Evolutionary conservation across 352 stramenopile species (phyloP).

Genomic region (Globisporangium viniferum): DNA sequence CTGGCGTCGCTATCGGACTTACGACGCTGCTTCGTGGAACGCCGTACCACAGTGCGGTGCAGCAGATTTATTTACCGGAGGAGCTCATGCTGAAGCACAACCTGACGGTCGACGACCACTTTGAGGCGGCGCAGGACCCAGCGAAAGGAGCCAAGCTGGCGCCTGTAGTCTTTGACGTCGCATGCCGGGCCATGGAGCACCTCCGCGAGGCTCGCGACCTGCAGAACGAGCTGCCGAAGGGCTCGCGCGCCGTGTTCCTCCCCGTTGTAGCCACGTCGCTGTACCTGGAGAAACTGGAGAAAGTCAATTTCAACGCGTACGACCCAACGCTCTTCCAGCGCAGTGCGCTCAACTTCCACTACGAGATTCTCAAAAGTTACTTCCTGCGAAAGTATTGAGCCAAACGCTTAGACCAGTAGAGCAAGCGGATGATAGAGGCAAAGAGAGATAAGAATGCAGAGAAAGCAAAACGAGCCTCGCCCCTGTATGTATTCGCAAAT

Average conservation of each 20-base stretch:
- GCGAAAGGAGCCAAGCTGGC: slow-evolving; percentile 63
- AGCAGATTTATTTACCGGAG: slow-evolving; percentile 79
- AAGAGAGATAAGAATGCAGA: not conserved
- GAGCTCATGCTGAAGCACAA: slow-evolving; percentile 78
- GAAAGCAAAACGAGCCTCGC: not conserved
- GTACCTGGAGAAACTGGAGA: slow-evolving; percentile 69
- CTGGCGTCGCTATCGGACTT: slow-evolving; percentile 83
- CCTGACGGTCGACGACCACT: slow-evolving; percentile 51
- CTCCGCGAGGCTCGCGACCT: slow-evolving; percentile 68
- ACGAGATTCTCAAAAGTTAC: slow-evolving; percentile 73
- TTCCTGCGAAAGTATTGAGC: slow-evolving; percentile 75
- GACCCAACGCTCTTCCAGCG: slow-evolving; percentile 46
- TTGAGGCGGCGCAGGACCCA: slow-evolving; percentile 54
- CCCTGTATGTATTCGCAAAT: slow-evolving; percentile 5
- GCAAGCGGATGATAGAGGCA: not conserved
- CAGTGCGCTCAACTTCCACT: slow-evolving; percentile 61
- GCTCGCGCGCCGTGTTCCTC: slow-evolving; percentile 63
- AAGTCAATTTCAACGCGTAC: slow-evolving; percentile 82
- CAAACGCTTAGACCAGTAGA: not conserved
- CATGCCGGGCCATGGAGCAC: slow-evolving; percentile 80
- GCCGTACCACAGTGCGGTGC: slow-evolving; percentile 54
- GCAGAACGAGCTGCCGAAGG: slow-evolving; percentile 42
- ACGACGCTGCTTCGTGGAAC: slow-evolving; percentile 81
- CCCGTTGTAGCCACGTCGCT: slow-evolving; percentile 58
- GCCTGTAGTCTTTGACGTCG: slow-evolving; percentile 87